Evolutionary conservation across 2,329 filamentous ascomycete genomes (phyloP).

Genomic region (Hymenoscyphus occultus): DNA sequence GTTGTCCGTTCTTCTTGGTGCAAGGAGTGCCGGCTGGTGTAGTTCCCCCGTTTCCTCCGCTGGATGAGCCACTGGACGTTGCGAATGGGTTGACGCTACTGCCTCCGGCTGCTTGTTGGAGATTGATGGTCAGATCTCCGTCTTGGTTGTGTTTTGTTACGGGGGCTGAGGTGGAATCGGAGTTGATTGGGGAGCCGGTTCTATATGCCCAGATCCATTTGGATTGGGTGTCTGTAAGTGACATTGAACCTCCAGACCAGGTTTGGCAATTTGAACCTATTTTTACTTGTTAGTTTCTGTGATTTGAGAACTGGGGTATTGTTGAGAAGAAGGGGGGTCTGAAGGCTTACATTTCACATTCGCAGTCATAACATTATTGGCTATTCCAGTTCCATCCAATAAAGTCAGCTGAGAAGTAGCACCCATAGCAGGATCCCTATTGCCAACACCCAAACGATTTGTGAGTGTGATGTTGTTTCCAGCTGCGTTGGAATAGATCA

Average conservation of each 20-base stretch:
- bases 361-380: slow-evolving; percentile 50
- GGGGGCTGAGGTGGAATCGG: slow-evolving; percentile 41
- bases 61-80: slow-evolving; percentile 9
- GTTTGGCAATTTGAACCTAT: slow-evolving; percentile 49
- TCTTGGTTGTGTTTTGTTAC: slow-evolving; percentile 46
- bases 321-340: not conserved
- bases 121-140: slow-evolving; percentile 45
- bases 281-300: not conserved
- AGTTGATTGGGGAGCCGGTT: slow-evolving; percentile 46
- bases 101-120: slow-evolving; percentile 49
- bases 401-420: slow-evolving; percentile 44
- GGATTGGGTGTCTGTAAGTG: slow-evolving; percentile 43
- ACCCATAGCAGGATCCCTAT: slow-evolving; percentile 43
- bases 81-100: slow-evolving; percentile 32
- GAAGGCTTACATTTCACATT: slow-evolving; percentile 50
- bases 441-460: slow-evolving; percentile 45
- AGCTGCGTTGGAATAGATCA: slow-evolving; percentile 51
- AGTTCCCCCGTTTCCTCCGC: not conserved
- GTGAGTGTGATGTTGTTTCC: slow-evolving; percentile 57
- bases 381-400: slow-evolving; percentile 52
- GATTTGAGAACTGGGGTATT: not conserved
- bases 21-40: not conserved
- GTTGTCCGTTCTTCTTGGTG: not conserved
- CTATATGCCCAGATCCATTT: slow-evolving; percentile 51
- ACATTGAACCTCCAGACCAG: slow-evolving; percentile 51